These are phyloP conservation scores for Hevea brasiliensis DNA, from an alignment of 345 rosid species.

Conservation along the genomic window DNA sequence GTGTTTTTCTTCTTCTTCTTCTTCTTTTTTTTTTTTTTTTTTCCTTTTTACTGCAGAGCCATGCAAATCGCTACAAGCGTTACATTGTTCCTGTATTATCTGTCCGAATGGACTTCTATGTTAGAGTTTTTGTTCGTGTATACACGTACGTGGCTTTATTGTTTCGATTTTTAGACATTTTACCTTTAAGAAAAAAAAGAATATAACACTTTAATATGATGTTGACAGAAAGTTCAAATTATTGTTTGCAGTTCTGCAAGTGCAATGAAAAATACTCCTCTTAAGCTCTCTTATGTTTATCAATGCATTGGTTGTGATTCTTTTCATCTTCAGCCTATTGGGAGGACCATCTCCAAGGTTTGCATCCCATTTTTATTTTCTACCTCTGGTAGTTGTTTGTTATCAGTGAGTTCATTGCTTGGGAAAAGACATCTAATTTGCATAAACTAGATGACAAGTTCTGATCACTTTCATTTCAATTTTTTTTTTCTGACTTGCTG, in stretches of 20 bases:
- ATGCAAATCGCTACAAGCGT: constrained; percentile 97
- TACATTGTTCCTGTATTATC: constrained; percentile 94
- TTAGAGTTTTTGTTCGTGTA: constrained; percentile 89
- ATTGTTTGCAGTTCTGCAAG: constrained; percentile 80
- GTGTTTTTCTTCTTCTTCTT: not conserved
- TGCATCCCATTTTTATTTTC: constrained; percentile 10
- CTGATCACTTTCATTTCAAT: not conserved
- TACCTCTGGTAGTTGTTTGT: not conserved
- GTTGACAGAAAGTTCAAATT: constrained; percentile 23
- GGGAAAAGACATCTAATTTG: not conserved
- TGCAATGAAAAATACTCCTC: constrained; percentile 98
- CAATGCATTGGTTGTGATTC: constrained; percentile 98
- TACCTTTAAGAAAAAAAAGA: not conserved
- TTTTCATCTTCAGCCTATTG: constrained; percentile 90
- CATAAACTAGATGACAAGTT: not conserved
- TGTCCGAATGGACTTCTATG: constrained; percentile 94
- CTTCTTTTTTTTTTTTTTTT: not conserved
- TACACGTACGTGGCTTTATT: constrained; percentile 66
- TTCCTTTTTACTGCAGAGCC: constrained; percentile 62
- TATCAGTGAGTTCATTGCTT: not conserved
- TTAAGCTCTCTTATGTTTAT: constrained; percentile 94
- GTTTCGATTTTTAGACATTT: constrained; percentile 3
- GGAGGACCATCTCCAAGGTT: constrained; percentile 89
- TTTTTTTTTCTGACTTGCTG: not conserved
- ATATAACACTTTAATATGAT: constrained; percentile 1